These are phyloP conservation scores for Microbotryum saponariae DNA, from an alignment of 1,284 basidiomycete species.

Conservation along the genomic window DNA sequence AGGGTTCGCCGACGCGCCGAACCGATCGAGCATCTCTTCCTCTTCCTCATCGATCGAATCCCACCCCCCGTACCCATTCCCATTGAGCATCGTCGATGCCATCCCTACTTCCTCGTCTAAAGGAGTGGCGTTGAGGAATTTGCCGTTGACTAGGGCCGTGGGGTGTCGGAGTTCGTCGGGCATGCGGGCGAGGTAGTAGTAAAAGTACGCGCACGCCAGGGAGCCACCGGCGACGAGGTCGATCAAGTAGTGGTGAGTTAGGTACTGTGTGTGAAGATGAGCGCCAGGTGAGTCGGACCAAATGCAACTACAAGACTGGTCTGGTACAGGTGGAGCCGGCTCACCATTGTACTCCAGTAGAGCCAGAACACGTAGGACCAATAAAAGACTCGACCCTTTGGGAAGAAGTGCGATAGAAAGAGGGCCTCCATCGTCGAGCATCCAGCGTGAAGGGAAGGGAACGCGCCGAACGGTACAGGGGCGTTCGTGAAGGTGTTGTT, in stretches of 20 bases:
- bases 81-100: conserved; percentile 15
- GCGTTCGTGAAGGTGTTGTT: conserved; percentile 76
- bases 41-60: conserved; percentile 17
- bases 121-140: conserved; percentile 6
- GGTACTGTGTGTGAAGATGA: conserved; percentile 48
- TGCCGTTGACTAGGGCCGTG: conserved; percentile 4
- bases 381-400: conserved; percentile 41
- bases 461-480: conserved; percentile 92
- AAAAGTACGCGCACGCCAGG: conserved; percentile 79
- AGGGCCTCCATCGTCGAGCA: conserved; percentile 87
- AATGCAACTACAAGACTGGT: neutral
- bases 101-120: conserved; percentile 24
- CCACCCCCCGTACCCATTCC: conserved; percentile 29
- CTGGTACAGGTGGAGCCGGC: neutral
- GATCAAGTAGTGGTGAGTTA: conserved; percentile 90
- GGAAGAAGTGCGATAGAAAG: conserved; percentile 93
- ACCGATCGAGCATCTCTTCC: neutral
- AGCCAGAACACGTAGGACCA: conserved; percentile 83
- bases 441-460: conserved; percentile 86
- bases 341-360: conserved; percentile 90
- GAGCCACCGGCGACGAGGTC: conserved; percentile 92
- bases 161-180: conserved; percentile 27
- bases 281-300: neutral
- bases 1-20: no score
- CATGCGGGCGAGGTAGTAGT: conserved; percentile 51